Evolutionary conservation across 345 rosid genomes (phyloP).

Genomic region (Laguncularia racemosa): DNA sequence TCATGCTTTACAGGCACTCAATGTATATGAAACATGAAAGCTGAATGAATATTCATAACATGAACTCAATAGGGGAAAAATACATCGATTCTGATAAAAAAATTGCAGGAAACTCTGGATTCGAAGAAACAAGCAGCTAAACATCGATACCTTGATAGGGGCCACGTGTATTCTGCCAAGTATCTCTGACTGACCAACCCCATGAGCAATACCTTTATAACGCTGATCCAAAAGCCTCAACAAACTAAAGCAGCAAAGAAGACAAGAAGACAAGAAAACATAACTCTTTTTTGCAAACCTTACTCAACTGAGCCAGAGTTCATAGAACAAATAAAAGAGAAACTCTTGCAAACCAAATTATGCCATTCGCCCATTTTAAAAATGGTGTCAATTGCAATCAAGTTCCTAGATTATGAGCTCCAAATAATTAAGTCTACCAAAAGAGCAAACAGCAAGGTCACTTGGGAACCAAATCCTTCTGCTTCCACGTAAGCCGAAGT

Average conservation of each 20-base stretch:
- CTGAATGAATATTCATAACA: no score
- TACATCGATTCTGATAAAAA: no score
- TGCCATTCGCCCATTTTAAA: neutral
- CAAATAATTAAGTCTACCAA: neutral
- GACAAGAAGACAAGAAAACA: constrained; percentile 7
- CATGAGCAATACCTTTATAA: constrained; percentile 93
- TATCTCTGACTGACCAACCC: constrained; percentile 98
- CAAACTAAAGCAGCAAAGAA: constrained; percentile 41
- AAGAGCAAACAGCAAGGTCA: no score
- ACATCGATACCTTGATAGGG: constrained; percentile 69
- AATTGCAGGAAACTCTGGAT: no score
- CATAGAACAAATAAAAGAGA: neutral
- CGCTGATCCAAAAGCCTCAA: constrained; percentile 90
- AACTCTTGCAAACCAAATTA: neutral
- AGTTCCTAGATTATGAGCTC: no score
- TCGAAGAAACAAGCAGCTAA: no score
- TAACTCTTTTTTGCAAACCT: neutral
- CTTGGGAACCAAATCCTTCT: no score
- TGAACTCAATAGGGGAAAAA: no score
- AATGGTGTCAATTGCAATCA: no score
- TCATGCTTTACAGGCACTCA: no score
- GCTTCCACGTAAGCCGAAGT: no score
- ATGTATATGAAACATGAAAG: no score
- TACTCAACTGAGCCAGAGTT: neutral
- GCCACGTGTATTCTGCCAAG: constrained; percentile 96